Evolutionary conservation across 2,329 filamentous ascomycete genomes (phyloP), one percentile per base, ranked within the genome.

Genomic region (Cercospora berteroae): DNA sequence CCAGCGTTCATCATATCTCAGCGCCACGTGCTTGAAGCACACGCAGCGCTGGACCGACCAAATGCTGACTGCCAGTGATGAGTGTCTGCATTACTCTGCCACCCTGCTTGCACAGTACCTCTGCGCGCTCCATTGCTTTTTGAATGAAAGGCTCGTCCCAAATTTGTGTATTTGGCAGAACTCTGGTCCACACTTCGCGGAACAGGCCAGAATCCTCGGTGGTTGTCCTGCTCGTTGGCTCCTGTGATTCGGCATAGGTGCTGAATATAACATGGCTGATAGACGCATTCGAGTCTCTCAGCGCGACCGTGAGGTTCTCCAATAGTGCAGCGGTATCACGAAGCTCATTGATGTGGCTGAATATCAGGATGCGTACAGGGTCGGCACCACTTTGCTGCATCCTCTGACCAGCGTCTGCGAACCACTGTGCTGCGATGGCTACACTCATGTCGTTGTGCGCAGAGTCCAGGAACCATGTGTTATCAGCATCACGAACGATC

Each of bases 401-500:
- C 20, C 58, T 52, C 29, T 50, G 55, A n/a, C 55, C 55, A 13
- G 42, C 18, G 18, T 74, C 72, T 4, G 74, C 73, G 66, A 79
- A 82, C 80, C 81, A 83, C 52, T 77, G 68, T 10, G 76, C 78
- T 13, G 77, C 77, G 63, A 79, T 72, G 5, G 63, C 68, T 4
- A 82, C 68, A 70, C 81, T 82, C 69, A 82, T 69, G 5, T 78
- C 74, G 61, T 82, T 83, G 67, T 83, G 80, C 1, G 81, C 81
- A 10, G 79, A 77, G 67, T 83, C 81, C 23, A 83, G 65, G 62
- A 77, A 81, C 81, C 81, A 83, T 2, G 67, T 67, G 18, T 36
- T n/a, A 9, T 57, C 20, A 18, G 50, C 67, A 20, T 68, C 27
- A n/a, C 29, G 31, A 9, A 74, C 27, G 8, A 67, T 65, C 27